Percentiles rank a stretch among this genome's conserved stretches.
phyloP scores from a whole-genome alignment of 805 yeast genomes.

The Candida nitratophila region DNA sequence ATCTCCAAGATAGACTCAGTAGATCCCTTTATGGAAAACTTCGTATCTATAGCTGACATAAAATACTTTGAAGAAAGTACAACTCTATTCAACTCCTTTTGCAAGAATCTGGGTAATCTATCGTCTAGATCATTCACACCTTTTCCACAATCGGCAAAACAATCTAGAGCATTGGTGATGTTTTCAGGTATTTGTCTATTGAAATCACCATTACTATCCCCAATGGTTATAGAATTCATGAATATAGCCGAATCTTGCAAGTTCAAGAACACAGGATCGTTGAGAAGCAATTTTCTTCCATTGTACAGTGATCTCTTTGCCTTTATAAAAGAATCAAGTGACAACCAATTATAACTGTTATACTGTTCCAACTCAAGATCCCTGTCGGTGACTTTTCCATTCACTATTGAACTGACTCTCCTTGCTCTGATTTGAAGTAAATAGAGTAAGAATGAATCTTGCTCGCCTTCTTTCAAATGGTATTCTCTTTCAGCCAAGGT shows the following conservation, averaged over 20 bases:
- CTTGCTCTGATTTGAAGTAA: conserved; percentile 7
- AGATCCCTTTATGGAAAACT: neutral
- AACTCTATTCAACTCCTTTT: neutral
- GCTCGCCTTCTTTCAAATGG: conserved; percentile 1
- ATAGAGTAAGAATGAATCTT: conserved; percentile 3
- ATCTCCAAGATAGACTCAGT: neutral
- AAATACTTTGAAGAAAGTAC: neutral
- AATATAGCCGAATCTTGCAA: conserved; percentile 45
- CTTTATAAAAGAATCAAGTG: conserved; percentile 11
- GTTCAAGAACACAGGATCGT: conserved; percentile 43
- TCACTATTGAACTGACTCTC: conserved; percentile 9
- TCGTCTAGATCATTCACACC: neutral
- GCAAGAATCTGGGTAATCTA: neutral
- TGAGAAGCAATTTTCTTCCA: conserved; percentile 25
- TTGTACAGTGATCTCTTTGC: conserved; percentile 15
- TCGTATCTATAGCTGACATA: neutral
- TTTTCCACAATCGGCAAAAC: neutral
- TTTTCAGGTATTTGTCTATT: neutral
- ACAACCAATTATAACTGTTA: neutral
- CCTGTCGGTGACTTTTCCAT: conserved; percentile 13
- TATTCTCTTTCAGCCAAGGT: neutral
- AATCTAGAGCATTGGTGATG: neutral
- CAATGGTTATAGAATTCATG: conserved; percentile 28
- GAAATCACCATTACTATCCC: neutral
- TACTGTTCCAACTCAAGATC: conserved; percentile 5